These are phyloP conservation scores for Penicillium sp. DNA, from an alignment of 2,329 filamentous ascomycete species.

Conservation along the genomic window DNA sequence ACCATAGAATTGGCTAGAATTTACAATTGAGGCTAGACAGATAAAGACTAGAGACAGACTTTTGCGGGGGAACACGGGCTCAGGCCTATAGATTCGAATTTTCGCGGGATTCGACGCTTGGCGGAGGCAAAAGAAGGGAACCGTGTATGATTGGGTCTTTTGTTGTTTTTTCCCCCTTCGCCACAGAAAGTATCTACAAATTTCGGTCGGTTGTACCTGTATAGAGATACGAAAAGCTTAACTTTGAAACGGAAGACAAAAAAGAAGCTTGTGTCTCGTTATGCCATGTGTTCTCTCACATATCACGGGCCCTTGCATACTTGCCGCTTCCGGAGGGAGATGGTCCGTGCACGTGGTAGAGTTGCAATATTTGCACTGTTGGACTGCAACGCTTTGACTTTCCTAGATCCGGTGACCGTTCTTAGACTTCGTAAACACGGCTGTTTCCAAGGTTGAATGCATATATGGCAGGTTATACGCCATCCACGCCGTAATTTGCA, in stretches of 20 bases:
- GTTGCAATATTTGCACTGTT: too few species aligned
- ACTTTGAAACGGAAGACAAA: background rate
- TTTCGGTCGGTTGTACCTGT: background rate
- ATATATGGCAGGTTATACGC: too few species aligned
- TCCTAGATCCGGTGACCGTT: too few species aligned
- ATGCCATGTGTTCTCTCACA: background rate
- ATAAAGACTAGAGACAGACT: conserved; percentile 8
- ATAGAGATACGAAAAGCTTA: too few species aligned
- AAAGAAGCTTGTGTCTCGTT: background rate
- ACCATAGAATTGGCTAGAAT: background rate
- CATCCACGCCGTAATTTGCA: too few species aligned
- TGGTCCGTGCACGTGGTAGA: background rate
- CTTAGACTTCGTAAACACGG: too few species aligned
- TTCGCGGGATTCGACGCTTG: conserved; percentile 22
- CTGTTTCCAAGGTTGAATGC: too few species aligned
- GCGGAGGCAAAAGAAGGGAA: conserved; percentile 8
- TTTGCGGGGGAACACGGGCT: conserved; percentile 14
- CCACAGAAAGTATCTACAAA: background rate
- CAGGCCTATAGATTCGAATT: conserved; percentile 15
- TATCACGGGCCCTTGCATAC: background rate
- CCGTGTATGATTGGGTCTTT: background rate
- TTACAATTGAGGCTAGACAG: conserved; percentile 8
- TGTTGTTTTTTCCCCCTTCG: background rate
- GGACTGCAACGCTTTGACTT: too few species aligned
- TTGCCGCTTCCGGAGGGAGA: background rate